Base-by-base conservation (phyloP, 1,284 basidiomycete species). In the Pterulicium gracile region DNA sequence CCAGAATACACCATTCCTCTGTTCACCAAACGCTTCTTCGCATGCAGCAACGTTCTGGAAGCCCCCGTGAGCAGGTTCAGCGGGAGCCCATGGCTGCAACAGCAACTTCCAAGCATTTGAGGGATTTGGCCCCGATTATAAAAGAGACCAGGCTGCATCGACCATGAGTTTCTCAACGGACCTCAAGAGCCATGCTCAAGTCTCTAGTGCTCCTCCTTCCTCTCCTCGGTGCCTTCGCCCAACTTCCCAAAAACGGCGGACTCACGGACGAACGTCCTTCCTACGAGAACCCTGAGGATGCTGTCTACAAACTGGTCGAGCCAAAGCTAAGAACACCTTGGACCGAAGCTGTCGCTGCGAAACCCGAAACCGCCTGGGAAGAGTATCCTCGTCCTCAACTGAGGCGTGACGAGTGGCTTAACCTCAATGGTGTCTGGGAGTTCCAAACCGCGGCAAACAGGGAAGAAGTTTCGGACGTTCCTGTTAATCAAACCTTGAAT, bases 381-480 rank as follows among this genome's bases (percentile, higher is more conserved):
- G 49, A 52, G 41, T 50, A 52, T n/a, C 51, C 51, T 1, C 49
- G 51, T 19, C 51, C 51, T 4, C 39, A 23, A 22, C 32, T 52
- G 24, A 24, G 44, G 7, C 45, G 51, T 18, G 41, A 50, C 17
- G 47, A 46, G 5, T 52, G 51, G 51, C 34, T 45, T 20, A 47
- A 46, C 24, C 34, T 52, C 5, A 52, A 52, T 24, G 49, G 51
- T 4, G 51, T 52, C 23, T 52, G 51, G 51, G 51, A 52, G 49
- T 52, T 52, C 40, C 45, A 52, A 42, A 34, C 35, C 21, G 51
- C 51, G 5, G 24, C 34, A 17, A 40, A 24, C 24, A 17, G 43
- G n/a, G 46, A 46, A 24, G 49, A 48, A 21, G 44, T 52, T n/a
- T 36, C 21, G 19, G 15, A 46, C 27, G 15, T 50, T 4, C 51